phyloP scores from a whole-genome alignment of 2,329 filamentous ascomycete species.

The Torrubiellomyces zombiae region DNA sequence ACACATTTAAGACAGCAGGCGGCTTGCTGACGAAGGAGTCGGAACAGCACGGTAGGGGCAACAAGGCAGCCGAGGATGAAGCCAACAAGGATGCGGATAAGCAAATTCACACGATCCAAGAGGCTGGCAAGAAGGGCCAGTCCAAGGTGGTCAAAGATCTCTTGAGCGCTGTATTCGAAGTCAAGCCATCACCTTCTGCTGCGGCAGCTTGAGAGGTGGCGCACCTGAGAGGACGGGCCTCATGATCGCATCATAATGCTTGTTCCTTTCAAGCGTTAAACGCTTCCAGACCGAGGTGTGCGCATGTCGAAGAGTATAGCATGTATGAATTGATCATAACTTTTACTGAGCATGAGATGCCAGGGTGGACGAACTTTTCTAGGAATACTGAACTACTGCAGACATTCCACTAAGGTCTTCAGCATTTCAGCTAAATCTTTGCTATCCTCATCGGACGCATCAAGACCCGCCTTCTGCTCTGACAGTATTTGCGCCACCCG shows the following conservation, averaged over 20 bases:
- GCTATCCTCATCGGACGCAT: slow-evolving; percentile 40
- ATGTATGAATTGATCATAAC: background rate
- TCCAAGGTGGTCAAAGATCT: slow-evolving; percentile 68
- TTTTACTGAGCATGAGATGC: background rate
- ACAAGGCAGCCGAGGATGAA: slow-evolving; percentile 59
- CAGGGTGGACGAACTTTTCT: no score
- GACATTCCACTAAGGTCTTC: slow-evolving; percentile 31
- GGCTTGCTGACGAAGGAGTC: background rate
- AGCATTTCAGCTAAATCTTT: slow-evolving; percentile 42
- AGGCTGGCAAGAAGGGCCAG: slow-evolving; percentile 63
- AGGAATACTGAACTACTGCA: slow-evolving; percentile 15
- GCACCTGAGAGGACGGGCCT: background rate
- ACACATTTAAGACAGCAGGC: no score
- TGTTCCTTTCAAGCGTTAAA: background rate
- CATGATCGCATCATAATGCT: no score
- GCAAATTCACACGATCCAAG: slow-evolving; percentile 69
- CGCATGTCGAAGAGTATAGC: no score
- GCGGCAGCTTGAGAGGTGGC: background rate
- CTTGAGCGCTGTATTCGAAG: slow-evolving; percentile 68
- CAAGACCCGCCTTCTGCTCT: slow-evolving; percentile 35
- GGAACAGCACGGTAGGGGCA: slow-evolving; percentile 73
- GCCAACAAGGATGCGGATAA: slow-evolving; percentile 66
- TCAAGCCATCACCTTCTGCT: no score
- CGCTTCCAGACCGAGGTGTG: background rate
- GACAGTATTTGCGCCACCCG: slow-evolving; percentile 51